Evolutionary conservation across 345 rosid species (phyloP).

Genomic region (Turnera subulata): DNA sequence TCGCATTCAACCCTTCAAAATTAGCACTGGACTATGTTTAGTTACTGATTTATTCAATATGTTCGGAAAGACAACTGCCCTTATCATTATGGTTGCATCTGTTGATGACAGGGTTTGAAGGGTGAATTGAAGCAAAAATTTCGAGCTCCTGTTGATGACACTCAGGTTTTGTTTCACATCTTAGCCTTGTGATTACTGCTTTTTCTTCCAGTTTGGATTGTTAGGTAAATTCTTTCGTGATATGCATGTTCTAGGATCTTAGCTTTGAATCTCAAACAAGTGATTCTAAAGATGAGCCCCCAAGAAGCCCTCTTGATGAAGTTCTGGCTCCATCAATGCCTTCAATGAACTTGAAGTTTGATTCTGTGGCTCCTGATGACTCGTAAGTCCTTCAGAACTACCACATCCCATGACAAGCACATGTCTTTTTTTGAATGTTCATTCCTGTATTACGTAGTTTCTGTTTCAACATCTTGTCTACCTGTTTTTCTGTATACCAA

Average conservation of each 20-base stretch:
- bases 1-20: background rate
- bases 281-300: constrained; percentile 41
- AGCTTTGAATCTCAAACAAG: constrained; percentile 43
- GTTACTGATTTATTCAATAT: background rate
- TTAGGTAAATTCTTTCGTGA: background rate
- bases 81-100: background rate
- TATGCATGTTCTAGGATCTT: constrained; percentile 45
- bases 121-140: constrained; percentile 35
- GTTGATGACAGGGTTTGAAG: constrained; percentile 28
- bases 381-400: constrained; percentile 26
- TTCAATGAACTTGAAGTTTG: constrained; percentile 68
- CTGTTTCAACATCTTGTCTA: background rate
- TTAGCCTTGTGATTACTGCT: background rate
- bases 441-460: background rate
- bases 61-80: background rate
- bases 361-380: constrained; percentile 50
- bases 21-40: too few species aligned
- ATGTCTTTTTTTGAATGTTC: background rate
- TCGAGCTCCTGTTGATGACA: constrained; percentile 49
- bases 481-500: background rate
- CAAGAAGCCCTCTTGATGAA: constrained; percentile 56
- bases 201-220: background rate
- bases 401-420: background rate
- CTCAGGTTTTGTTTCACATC: constrained; percentile 38
- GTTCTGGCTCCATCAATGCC: constrained; percentile 62